A percentile compares a stretch with the other conserved stretches of the same genome.
Evolutionary conservation across 805 yeast genomes (phyloP).

Genomic region (Lipomyces sp.): DNA sequence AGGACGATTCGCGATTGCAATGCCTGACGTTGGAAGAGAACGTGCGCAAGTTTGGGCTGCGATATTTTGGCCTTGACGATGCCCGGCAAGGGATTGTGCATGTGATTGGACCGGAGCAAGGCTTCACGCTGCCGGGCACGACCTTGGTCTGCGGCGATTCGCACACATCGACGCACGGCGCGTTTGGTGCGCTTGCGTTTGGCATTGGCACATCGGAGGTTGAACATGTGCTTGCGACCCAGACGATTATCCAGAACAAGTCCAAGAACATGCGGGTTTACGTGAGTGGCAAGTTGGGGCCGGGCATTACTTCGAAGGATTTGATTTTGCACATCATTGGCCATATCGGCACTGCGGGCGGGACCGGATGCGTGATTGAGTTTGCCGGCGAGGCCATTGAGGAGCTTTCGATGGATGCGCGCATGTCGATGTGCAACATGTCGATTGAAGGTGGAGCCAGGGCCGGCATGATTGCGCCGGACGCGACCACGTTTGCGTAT

Average conservation of each 20-base stretch:
- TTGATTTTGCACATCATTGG: slow-evolving; percentile 93
- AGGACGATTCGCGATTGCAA: slow-evolving; percentile 90
- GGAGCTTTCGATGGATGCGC: slow-evolving; percentile 89
- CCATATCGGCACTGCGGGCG: slow-evolving; percentile 98
- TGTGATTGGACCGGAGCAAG: slow-evolving; percentile 98
- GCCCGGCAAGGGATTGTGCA: slow-evolving; percentile 97
- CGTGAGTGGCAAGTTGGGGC: slow-evolving; percentile 79
- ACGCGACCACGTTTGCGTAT: slow-evolving; percentile 83
- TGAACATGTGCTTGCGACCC: slow-evolving; percentile 98
- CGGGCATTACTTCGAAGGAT: slow-evolving; percentile 96
- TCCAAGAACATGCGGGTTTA: slow-evolving; percentile 93
- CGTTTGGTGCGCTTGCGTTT: slow-evolving; percentile 95
- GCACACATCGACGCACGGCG: slow-evolving; percentile 98
- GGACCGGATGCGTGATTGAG: slow-evolving; percentile 96
- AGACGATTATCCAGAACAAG: slow-evolving; percentile 90
- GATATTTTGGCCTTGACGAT: slow-evolving; percentile 94
- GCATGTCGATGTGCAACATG: slow-evolving; percentile 99
- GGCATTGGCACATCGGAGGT: slow-evolving; percentile 99
- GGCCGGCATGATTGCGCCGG: slow-evolving; percentile 99
- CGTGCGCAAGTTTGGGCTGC: slow-evolving; percentile 84
- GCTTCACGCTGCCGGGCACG: slow-evolving; percentile 97
- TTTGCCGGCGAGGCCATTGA: slow-evolving; percentile 95
- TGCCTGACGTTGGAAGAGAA: slow-evolving; percentile 91
- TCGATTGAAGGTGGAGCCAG: slow-evolving; percentile 99
- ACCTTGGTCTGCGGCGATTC: slow-evolving; percentile 99